Evolutionary conservation across 352 stramenopile species (phyloP).

Genomic region (Phytophthora sp.): DNA sequence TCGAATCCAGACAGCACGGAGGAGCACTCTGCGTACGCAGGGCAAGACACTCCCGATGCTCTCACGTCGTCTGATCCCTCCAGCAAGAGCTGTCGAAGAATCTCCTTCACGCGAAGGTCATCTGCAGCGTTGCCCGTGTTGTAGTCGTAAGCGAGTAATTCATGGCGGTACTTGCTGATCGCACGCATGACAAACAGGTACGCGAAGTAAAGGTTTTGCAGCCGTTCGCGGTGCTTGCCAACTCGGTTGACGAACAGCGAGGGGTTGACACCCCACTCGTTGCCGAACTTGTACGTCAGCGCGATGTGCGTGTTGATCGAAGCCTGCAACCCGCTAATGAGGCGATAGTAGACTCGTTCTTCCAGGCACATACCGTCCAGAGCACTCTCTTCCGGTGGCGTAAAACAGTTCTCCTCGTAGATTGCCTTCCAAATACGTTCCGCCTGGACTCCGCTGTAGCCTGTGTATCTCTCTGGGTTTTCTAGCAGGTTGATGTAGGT

Average conservation of each 20-base stretch:
- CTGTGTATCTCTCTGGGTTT: constrained; percentile 99
- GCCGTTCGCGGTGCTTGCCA: constrained; percentile 91
- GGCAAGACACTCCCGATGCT: constrained; percentile 45
- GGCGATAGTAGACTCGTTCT: constrained; percentile 96
- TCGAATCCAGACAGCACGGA: constrained; percentile 88
- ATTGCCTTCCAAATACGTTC: constrained; percentile 97
- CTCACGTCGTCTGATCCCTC: constrained; percentile 51
- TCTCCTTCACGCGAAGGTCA: constrained; percentile 71
- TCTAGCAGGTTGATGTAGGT: constrained; percentile 96
- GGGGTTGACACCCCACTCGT: constrained; percentile 76
- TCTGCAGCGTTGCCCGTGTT: constrained; percentile 93
- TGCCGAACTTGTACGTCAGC: constrained; percentile 81
- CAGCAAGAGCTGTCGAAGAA: constrained; percentile 73
- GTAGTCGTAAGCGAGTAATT: constrained; percentile 96
- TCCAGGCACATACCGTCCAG: constrained; percentile 89
- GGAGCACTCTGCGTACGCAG: constrained; percentile 55
- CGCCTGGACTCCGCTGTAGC: constrained; percentile 94
- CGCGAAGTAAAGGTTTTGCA: constrained; percentile 98
- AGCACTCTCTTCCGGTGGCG: constrained; percentile 60
- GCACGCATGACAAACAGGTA: constrained; percentile 98
- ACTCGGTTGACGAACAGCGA: constrained; percentile 90
- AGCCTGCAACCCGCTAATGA: constrained; percentile 96
- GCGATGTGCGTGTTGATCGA: constrained; percentile 96
- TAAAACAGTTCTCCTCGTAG: constrained; percentile 98
- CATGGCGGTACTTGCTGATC: constrained; percentile 91